Evolutionary conservation across 192 early-diverging fungal species (phyloP), one percentile per base, ranked within the genome.

Genomic region (Coemansia sp.): DNA sequence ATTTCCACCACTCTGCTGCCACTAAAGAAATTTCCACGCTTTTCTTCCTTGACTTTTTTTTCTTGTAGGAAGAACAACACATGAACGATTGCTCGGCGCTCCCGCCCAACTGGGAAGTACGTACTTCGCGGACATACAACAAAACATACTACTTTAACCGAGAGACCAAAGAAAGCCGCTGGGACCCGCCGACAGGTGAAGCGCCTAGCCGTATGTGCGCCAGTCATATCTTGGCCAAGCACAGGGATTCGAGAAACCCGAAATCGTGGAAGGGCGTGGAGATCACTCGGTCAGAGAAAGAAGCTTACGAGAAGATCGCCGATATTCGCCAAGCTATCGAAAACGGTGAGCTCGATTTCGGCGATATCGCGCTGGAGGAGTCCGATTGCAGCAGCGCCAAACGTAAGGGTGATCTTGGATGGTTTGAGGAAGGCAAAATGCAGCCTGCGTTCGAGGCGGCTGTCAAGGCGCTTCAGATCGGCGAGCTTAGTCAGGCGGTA

Each of bases 321-420:
- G 88, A 67, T 9, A 92, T 92, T 61, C 67, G 71, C 18, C 52
- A 49, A 18, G 53, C 63, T 4, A 63, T 51, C 16, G 66, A 71
- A 38, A 60, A 76, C 72, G 85, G 36, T 73, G 72, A 39, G 88
- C 87, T 33, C 85, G 87, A 52, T 57, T 85, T 99, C 15, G 85
- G 74, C 0, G 84, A 90, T 12, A 72, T 98, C 16, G 98, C 98
- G 2, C 72, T 81, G 2, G 84, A 80, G 30, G 85, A 95, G 67
- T 93, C 91, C 30, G 96, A 99, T 72, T 99, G 98, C 75, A 90
- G 89, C n/a, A 94, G 92, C 34, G 95, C 96, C 1, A 93, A 89
- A 61, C 75, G 86, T 20, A 89, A 90, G 9, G 97, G 97, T 10
- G 97, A 99, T 87, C 70, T 99, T 21, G 92, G 92, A 0, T 86